Evolutionary conservation across 805 yeast species (phyloP), one percentile per base, ranked within the genome.

Genomic region (Zygoascus flipseniorum): DNA sequence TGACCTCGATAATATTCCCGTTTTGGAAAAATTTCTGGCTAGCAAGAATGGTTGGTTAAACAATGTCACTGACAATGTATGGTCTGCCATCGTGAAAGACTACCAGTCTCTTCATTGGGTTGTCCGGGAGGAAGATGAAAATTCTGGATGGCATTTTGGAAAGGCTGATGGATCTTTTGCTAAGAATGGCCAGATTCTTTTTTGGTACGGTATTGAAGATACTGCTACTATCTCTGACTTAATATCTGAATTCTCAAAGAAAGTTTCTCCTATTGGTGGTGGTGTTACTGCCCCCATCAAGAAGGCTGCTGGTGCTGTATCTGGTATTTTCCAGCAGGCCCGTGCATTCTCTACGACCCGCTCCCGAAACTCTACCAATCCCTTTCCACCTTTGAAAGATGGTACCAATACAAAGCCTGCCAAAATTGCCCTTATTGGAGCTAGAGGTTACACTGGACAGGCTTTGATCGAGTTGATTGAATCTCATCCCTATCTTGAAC

Each of bases 371-470:
- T 55, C 67, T 31, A 56, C 65, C 46, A 83, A 82, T 68, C 86
- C 88, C 51, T 83, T 82, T 67, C 88, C 90, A 13, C 96, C 96
- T 11, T 65, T 80, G 46, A 75, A 77, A 51, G 75, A 76, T 51
- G 92, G 89, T 41, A 67, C 78, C 39, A 86, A 83, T 73, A 76
- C 76, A 42, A 68, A 76, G 43, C 76, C 76, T 56, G 77, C 95
- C 20, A 81, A 81, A 60, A 89, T 93, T 48, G 99, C 97, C 1
- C 78, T 93, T 62, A 92, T 93, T 66, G 99, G 99, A 62, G 99
- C 99, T 43, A 85, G 99, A 73, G 99, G 99, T 31, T 89, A 79
- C 72, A 92, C 97, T 18, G 99, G 99, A 37, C 96, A 87, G 72
- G 92, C 92, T 64, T 78, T 93, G 68, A 89, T 93, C 58, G 79